Evolutionary conservation across 108 stramenopile genomes (phyloP).

Genomic region (Conticribra guillardii): DNA sequence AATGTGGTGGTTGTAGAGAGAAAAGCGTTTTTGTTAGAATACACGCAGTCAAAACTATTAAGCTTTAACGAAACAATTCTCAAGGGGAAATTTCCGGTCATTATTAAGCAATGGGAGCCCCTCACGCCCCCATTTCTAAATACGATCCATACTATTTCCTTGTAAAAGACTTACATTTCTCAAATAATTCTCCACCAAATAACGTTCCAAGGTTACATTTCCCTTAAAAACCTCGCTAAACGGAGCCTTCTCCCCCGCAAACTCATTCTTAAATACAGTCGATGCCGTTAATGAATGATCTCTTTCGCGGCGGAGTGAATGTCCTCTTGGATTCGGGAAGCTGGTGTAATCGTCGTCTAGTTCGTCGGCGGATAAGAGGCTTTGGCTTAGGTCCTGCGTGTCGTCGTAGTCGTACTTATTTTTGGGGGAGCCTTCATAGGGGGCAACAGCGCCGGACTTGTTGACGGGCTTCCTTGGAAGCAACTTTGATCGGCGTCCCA

Average conservation of each 20-base stretch:
- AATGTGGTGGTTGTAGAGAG: no score
- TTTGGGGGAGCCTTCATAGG: not conserved
- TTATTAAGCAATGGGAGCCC: no score
- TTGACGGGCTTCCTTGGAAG: not conserved
- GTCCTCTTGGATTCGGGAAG: not conserved
- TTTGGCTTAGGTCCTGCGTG: not conserved
- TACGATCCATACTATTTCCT: no score
- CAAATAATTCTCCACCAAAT: conserved; percentile 1
- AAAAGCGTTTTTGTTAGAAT: not conserved
- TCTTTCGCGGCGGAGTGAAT: not conserved
- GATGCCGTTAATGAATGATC: not conserved
- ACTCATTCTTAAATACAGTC: no score
- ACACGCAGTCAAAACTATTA: not conserved
- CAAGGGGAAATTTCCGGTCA: no score
- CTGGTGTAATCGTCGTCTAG: not conserved
- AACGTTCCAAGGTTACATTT: not conserved
- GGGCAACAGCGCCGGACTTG: not conserved
- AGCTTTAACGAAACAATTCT: not conserved
- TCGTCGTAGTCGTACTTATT: not conserved
- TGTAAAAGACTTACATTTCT: not conserved
- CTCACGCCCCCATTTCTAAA: no score
- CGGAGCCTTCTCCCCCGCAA: not conserved
- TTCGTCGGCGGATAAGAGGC: not conserved
- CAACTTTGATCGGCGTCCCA: not conserved
- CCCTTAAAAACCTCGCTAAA: not conserved